Evolutionary conservation across 192 early-diverging fungal species (phyloP).

Genomic region (Entomortierella lignicola): DNA sequence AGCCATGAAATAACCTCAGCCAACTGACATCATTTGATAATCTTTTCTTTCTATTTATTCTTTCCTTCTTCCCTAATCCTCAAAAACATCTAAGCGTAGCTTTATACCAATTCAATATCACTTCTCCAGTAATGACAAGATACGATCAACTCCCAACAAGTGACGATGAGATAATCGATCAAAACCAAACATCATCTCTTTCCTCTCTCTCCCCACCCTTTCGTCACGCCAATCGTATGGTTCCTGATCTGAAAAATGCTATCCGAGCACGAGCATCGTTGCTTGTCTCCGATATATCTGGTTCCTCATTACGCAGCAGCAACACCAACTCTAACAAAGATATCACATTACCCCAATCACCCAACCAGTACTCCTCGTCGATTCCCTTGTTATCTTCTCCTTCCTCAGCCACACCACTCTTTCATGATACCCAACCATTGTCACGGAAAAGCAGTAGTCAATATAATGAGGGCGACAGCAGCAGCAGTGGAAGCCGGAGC

Average conservation of each 20-base stretch:
- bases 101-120: not conserved
- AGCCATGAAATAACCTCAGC: no score
- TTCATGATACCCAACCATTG: not conserved
- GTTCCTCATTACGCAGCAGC: not conserved
- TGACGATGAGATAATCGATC: conserved; percentile 5
- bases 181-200: not conserved
- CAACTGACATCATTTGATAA: no score
- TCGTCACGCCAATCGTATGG: not conserved
- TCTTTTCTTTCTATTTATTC: no score
- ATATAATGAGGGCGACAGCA: not conserved
- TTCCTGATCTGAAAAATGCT: conserved; percentile 13
- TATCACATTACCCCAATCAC: not conserved
- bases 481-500: not conserved
- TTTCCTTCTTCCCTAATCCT: not conserved
- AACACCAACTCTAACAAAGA: not conserved
- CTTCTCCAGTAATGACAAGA: not conserved
- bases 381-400: not conserved
- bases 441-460: not conserved
- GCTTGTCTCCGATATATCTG: conserved; percentile 9
- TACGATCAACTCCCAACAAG: conserved; percentile 8
- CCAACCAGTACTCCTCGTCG: no score
- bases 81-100: no score
- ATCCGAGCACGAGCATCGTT: conserved; percentile 12
- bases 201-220: conserved; percentile 5
- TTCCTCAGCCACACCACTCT: not conserved